A percentile compares a stretch with the other conserved stretches of the same genome.
These are phyloP conservation scores for Letharia lupina DNA, from an alignment of 495 filamentous ascomycete species.

Conservation along the genomic window DNA sequence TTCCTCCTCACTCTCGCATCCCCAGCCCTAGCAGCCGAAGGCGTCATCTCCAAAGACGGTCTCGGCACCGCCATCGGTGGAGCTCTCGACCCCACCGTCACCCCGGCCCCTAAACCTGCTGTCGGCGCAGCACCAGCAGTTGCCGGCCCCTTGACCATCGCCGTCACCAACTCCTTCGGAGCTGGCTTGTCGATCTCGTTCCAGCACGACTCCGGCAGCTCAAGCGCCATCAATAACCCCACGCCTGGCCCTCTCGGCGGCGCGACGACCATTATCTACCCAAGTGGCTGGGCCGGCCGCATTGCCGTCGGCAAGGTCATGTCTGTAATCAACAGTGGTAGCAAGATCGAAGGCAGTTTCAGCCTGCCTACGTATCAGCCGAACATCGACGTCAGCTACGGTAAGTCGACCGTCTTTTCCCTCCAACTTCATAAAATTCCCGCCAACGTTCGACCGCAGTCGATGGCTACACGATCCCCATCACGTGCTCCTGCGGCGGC, in stretches of 20 bases:
- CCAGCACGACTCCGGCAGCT: conserved; percentile 12
- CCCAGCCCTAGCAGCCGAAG: no score
- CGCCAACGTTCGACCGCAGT: neutral
- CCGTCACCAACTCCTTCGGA: conserved; percentile 1
- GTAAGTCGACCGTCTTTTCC: no score
- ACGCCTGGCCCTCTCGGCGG: neutral
- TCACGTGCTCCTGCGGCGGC: conserved; percentile 20
- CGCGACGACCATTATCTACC: conserved; percentile 4
- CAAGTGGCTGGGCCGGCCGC: conserved; percentile 20
- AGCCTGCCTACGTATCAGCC: neutral
- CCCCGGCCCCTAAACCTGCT: neutral
- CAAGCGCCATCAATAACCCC: conserved; percentile 13
- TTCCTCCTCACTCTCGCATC: no score
- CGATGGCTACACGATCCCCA: conserved; percentile 16
- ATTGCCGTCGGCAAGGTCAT: conserved; percentile 16
- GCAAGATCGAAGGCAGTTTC: conserved; percentile 22
- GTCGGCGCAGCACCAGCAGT: neutral
- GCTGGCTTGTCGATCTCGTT: conserved; percentile 10
- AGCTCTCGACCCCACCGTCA: no score
- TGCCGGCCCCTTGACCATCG: conserved; percentile 10
- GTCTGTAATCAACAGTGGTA: neutral
- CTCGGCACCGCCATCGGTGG: no score
- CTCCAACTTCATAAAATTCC: no score
- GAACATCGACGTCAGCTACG: conserved; percentile 21
- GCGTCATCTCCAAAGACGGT: no score